Conservation (phyloP, 805 yeast species). For the Yamadazyma insecticola region DNA sequence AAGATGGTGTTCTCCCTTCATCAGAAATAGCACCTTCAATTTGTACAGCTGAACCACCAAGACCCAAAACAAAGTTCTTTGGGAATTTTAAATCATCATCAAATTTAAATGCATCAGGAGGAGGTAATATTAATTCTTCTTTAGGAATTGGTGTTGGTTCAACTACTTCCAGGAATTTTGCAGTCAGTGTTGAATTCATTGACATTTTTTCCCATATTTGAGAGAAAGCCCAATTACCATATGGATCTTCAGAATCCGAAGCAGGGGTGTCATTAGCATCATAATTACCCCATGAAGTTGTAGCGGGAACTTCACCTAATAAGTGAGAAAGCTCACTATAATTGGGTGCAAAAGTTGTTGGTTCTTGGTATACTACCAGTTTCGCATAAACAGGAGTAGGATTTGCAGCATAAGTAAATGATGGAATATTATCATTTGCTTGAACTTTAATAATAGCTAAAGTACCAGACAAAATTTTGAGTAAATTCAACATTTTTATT, state of each 20-base stretch:
- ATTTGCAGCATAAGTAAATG: constrained; percentile 2
- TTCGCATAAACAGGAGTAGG: constrained; percentile 4
- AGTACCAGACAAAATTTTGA: no score
- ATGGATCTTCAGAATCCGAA: constrained; percentile 15
- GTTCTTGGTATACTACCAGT: constrained; percentile 1
- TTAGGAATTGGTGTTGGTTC: constrained; percentile 15
- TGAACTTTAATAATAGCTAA: no score
- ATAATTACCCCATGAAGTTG: constrained; percentile 15
- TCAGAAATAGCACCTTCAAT: constrained; percentile 32
- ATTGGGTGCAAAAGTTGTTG: constrained; percentile 4
- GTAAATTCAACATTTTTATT: no score
- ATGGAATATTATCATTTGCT: background rate
- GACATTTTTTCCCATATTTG: constrained; percentile 12
- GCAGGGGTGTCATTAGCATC: constrained; percentile 9
- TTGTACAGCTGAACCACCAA: constrained; percentile 31
- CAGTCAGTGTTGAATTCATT: constrained; percentile 12
- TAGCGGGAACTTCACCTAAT: constrained; percentile 9
- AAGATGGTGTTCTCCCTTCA: constrained; percentile 27
- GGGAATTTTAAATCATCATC: constrained; percentile 13
- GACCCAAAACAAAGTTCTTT: constrained; percentile 18
- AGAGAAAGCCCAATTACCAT: constrained; percentile 18
- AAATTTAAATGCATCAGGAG: constrained; percentile 13
- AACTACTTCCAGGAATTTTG: constrained; percentile 12
- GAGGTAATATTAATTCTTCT: constrained; percentile 11
- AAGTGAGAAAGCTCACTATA: constrained; percentile 4